These are phyloP conservation scores for Neurospora sp. DNA, from an alignment of 495 filamentous ascomycete genomes.

Conservation along the genomic window DNA sequence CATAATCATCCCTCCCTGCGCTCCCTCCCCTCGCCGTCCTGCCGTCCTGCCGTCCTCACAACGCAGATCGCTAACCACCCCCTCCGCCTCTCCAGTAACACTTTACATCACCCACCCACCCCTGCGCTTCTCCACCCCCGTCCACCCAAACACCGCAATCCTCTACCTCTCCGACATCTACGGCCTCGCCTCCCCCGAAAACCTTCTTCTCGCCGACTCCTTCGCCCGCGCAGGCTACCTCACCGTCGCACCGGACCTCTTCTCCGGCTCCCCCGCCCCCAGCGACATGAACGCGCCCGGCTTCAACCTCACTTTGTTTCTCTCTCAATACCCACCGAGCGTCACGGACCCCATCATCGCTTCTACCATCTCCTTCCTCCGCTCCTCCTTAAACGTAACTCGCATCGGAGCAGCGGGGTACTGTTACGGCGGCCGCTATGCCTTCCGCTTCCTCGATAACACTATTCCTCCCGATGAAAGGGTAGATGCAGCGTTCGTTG, in stretches of 20 bases:
- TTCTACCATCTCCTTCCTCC: slow-evolving; percentile 48
- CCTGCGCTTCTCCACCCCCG: slow-evolving; percentile 18
- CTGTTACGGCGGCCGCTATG: slow-evolving; percentile 44
- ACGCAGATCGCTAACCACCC: neutral
- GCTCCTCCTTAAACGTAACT: slow-evolving; percentile 46
- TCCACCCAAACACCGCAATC: slow-evolving; percentile 34
- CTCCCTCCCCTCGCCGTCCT: neutral
- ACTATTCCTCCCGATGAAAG: slow-evolving; percentile 21
- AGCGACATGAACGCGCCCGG: slow-evolving; percentile 40
- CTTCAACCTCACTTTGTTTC: slow-evolving; percentile 48
- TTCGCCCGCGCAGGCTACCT: slow-evolving; percentile 70
- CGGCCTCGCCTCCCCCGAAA: slow-evolving; percentile 50
- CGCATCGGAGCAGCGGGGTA: slow-evolving; percentile 58
- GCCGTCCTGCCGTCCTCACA: neutral
- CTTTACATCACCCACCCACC: slow-evolving; percentile 33
- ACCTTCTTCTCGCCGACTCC: slow-evolving; percentile 65
- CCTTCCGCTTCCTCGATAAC: slow-evolving; percentile 26
- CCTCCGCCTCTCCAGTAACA: slow-evolving; percentile 15
- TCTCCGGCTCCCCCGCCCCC: slow-evolving; percentile 48
- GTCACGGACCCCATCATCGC: slow-evolving; percentile 56
- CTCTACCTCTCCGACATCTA: slow-evolving; percentile 51
- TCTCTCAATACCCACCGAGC: slow-evolving; percentile 38
- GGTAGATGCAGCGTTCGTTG: slow-evolving; percentile 53
- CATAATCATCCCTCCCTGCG: neutral
- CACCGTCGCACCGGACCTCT: slow-evolving; percentile 64